Evolutionary conservation across 441 rosid genomes (phyloP), one percentile per base, ranked within the genome.

Genomic region (Arabidopsis hybrid): DNA sequence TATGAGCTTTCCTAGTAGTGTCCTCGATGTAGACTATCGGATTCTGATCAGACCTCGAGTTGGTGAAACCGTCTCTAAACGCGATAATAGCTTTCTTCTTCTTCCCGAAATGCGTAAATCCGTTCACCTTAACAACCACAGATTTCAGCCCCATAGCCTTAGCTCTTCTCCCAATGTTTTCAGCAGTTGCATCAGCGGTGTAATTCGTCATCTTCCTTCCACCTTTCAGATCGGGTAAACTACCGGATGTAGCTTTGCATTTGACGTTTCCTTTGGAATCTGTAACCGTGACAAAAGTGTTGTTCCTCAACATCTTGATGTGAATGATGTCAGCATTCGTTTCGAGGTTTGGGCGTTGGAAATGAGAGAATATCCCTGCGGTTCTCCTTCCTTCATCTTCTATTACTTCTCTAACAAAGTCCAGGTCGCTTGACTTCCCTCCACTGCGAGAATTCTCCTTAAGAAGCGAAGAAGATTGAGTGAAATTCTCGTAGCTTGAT

Each of bases 121-220:
- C 98, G 31, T 91, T 89, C 57, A 90, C 97, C 72, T 82, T 94
- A 72, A 91, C 78, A 56, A 91, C 96, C 13, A 94, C 93, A 3
- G 92, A 88, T 60, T 85, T 90, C 79, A 93, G 16, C 4, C 95
- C 98, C 85, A 86, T 63, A 4, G 80, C 85, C 74, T 85, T 88
- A 1, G 85, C 88, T 69, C 70, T 39, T 18, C 92, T 78, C 31
- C 98, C 97, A 43, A 85, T 89, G 53, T 85, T 84, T 73, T 93
- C 98, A 6, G 98, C 93, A 4, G 93, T 87, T 38, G 98, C 95
- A 80, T 90, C 98, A 35, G 98, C 91, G 17, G 89, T 85, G 79
- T 88, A 91, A 8, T 84, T 82, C 0, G 91, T 73, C 51, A 83
- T 56, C 74, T 87, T 88, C 14, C 88, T 49, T 4, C 89, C 96